These are phyloP conservation scores for Sugiyamaella japonica DNA, from an alignment of 1,139 yeast species.

Conservation along the genomic window DNA sequence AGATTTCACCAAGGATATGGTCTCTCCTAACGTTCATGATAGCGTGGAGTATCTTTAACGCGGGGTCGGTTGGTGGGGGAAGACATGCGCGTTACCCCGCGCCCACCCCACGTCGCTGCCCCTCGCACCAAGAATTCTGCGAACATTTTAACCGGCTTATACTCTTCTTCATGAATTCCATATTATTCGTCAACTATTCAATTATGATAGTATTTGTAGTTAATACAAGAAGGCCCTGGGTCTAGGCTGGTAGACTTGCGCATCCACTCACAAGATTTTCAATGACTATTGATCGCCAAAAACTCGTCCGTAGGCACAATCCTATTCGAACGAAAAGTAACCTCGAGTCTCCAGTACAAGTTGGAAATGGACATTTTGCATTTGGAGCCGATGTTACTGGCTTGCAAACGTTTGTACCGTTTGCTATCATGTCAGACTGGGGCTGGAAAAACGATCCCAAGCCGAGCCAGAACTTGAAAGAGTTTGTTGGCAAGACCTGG, in stretches of 20 bases:
- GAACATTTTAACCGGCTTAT: too few species aligned
- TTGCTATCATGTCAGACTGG: constrained; percentile 23
- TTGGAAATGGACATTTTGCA: constrained; percentile 21
- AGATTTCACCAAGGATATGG: too few species aligned
- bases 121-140: too few species aligned
- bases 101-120: too few species aligned
- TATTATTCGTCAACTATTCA: too few species aligned
- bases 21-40: too few species aligned
- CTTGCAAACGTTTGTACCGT: constrained; percentile 20
- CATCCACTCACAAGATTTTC: not conserved
- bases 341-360: constrained; percentile 14
- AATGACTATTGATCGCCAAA: constrained; percentile 14
- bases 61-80: too few species aligned
- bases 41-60: too few species aligned
- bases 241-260: not conserved
- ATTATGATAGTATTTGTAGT: too few species aligned
- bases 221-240: too few species aligned
- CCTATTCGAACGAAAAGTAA: constrained; percentile 14
- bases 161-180: too few species aligned
- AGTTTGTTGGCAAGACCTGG: constrained; percentile 15
- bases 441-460: constrained; percentile 19
- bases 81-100: too few species aligned
- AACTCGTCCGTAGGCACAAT: constrained; percentile 18
- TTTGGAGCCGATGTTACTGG: constrained; percentile 22
- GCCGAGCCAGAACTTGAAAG: constrained; percentile 10